Evolutionary conservation across 495 filamentous ascomycete species (phyloP), one percentile per base, ranked within the genome.

Genomic region (Penicillium parvum): DNA sequence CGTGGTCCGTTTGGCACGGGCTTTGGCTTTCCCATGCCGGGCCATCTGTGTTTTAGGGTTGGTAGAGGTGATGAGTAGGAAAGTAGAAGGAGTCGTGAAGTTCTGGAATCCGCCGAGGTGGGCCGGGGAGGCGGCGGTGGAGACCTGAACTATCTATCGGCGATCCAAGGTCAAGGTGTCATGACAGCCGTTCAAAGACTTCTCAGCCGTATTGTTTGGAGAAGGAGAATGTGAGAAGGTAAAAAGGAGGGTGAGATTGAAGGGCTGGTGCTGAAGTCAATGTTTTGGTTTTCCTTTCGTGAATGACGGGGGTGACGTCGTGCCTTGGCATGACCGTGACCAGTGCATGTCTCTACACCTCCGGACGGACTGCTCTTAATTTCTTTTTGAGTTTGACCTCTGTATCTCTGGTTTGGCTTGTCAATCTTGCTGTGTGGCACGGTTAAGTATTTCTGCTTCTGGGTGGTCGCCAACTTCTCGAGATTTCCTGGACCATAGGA

Each of bases 21-120:
- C 50, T 50, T 60, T 60, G 22, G 33, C 45, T 27, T 60, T 58
- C 30, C 57, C 50, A 60, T 60, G 57, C 28, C 57, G 57, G 45
- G 57, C 57, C 57, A 60, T 60, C 27, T 14, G 34, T 35, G 34
- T 10, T 42, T n/a, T n/a, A n/a, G 22, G 22, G 3, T 15, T 28
- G 22, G 32, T 14, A 3, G 14, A 19, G 20, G 5, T n/a, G 10
- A n/a, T 42, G 27, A 23, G 7, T 32, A 5, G 27, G 28, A 14
- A 12, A 7, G 40, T 15, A 8, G 33, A 12, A 16, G 15, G 27
- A 44, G 15, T 32, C n/a, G 17, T 27, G 15, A 9, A 37, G 18
- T 25, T 50, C 34, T 1, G 16, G 20, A 22, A 12, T 15, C 20
- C 28, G 36, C 8, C 22, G 22, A 26, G 29, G 37, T 50, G 48